Conservation (phyloP, 805 yeast species). For the Blastobotrys peoriensis region DNA sequence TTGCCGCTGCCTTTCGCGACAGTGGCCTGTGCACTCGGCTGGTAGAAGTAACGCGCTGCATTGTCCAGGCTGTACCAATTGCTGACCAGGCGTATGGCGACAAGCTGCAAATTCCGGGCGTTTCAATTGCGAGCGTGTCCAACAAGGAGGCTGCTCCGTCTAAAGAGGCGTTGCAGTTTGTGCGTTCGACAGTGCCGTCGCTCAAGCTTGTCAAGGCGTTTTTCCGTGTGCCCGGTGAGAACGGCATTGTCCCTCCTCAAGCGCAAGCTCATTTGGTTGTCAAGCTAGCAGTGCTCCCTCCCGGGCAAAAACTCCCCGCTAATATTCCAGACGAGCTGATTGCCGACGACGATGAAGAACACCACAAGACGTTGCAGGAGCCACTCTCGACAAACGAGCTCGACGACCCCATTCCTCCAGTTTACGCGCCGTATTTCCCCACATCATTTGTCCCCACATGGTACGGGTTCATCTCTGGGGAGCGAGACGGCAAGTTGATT, state of each 20-base stretch:
- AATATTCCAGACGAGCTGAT: slow-evolving; percentile 18
- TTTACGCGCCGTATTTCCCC: slow-evolving; percentile 77
- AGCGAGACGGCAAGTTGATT: slow-evolving; percentile 72
- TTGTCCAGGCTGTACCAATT: slow-evolving; percentile 68
- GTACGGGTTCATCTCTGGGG: slow-evolving; percentile 63
- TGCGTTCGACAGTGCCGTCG: slow-evolving; percentile 50
- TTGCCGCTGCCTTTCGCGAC: slow-evolving; percentile 73
- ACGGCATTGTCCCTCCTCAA: slow-evolving; percentile 53
- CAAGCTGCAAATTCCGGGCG: slow-evolving; percentile 76
- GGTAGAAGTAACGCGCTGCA: slow-evolving; percentile 59
- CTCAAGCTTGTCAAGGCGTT: slow-evolving; percentile 62
- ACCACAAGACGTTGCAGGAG: slow-evolving; percentile 50
- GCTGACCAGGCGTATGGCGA: slow-evolving; percentile 48
- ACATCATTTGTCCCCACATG: slow-evolving; percentile 44
- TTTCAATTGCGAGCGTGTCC: slow-evolving; percentile 26
- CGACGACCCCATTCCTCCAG: slow-evolving; percentile 65
- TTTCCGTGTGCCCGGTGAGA: slow-evolving; percentile 85
- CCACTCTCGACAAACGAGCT: slow-evolving; percentile 60
- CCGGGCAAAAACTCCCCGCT: slow-evolving; percentile 39
- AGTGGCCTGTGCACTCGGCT: slow-evolving; percentile 57
- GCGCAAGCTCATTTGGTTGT: slow-evolving; percentile 70
- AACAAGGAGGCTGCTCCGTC: slow-evolving; percentile 10
- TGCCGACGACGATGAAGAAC: slow-evolving; percentile 22
- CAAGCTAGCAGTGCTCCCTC: slow-evolving; percentile 70
- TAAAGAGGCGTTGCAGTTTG: slow-evolving; percentile 12